These are phyloP conservation scores for Cutaneotrichosporon dermatis DNA, from an alignment of 1,284 basidiomycete species.

Conservation along the genomic window DNA sequence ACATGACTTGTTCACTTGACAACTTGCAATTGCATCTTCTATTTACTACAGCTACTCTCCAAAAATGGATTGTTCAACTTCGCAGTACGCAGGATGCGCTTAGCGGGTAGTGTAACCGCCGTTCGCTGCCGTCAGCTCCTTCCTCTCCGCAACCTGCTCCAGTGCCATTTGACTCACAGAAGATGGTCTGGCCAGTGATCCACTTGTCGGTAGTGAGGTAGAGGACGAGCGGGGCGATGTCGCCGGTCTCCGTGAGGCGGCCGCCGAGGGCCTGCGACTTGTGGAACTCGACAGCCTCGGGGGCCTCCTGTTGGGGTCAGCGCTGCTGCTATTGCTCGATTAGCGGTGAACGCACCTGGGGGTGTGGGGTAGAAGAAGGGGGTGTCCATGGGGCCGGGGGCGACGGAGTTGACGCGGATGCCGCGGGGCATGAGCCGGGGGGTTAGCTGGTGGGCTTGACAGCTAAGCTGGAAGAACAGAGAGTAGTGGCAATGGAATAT, in stretches of 20 bases:
- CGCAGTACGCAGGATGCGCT: too few relatives aligned
- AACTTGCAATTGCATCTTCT: too few relatives aligned
- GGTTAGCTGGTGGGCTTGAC: not conserved
- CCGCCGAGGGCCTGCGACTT: slow-evolving; percentile 13
- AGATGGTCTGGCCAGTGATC: slow-evolving; percentile 21
- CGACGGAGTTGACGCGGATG: slow-evolving; percentile 21
- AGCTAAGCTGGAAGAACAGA: too few relatives aligned
- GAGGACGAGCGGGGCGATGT: slow-evolving; percentile 19
- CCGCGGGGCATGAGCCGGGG: slow-evolving; percentile 14
- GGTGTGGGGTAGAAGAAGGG: slow-evolving; percentile 23
- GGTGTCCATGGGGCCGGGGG: slow-evolving; percentile 23
- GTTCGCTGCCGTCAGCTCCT: too few relatives aligned
- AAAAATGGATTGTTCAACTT: too few relatives aligned
- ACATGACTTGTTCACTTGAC: too few relatives aligned
- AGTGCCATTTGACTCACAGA: slow-evolving; percentile 11
- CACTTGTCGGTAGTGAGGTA: slow-evolving; percentile 19
- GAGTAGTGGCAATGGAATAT: too few relatives aligned
- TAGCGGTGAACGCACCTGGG: not conserved
- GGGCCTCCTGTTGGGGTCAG: slow-evolving; percentile 1
- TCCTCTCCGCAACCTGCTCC: too few relatives aligned
- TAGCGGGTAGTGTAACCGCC: too few relatives aligned
- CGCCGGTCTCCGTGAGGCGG: slow-evolving; percentile 21
- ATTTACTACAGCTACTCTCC: too few relatives aligned
- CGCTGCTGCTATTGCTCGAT: not conserved
- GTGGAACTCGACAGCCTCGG: slow-evolving; percentile 20